These are phyloP conservation scores for Populus tremula DNA, from an alignment of 345 rosid species.

Conservation along the genomic window DNA sequence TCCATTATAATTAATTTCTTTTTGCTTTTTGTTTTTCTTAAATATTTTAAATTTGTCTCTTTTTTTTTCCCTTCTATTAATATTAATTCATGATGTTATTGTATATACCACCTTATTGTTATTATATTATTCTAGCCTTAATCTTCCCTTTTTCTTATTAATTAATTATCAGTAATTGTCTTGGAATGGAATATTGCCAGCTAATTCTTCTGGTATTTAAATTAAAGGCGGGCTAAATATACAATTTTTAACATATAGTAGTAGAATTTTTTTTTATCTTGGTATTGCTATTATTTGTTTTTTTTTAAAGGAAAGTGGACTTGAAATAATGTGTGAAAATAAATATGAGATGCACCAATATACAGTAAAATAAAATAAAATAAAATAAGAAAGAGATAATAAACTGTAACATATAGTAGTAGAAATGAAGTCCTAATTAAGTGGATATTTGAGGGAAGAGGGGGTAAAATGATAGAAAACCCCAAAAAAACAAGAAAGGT, in stretches of 20 bases:
- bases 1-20: constrained; percentile 9
- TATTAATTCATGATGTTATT: constrained; percentile 36
- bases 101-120: constrained; percentile 23
- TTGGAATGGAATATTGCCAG: neutral
- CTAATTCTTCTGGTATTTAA: neutral
- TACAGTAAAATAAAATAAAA: too few species aligned
- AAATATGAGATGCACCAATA: too few species aligned
- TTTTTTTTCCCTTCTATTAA: neutral
- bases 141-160: neutral
- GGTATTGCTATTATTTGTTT: too few species aligned
- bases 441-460: too few species aligned
- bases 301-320: too few species aligned
- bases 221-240: neutral
- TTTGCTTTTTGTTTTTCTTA: neutral
- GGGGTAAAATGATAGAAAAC: neutral
- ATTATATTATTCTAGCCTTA: neutral
- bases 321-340: too few species aligned
- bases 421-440: neutral
- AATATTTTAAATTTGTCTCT: constrained; percentile 13
- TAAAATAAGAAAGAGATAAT: too few species aligned
- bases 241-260: too few species aligned
- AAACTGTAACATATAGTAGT: neutral
- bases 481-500: neutral
- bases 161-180: neutral
- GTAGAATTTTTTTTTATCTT: too few species aligned